These are phyloP conservation scores for Pseudogymnoascus sp. DNA, from an alignment of 2,329 filamentous ascomycete species.

Conservation along the genomic window DNA sequence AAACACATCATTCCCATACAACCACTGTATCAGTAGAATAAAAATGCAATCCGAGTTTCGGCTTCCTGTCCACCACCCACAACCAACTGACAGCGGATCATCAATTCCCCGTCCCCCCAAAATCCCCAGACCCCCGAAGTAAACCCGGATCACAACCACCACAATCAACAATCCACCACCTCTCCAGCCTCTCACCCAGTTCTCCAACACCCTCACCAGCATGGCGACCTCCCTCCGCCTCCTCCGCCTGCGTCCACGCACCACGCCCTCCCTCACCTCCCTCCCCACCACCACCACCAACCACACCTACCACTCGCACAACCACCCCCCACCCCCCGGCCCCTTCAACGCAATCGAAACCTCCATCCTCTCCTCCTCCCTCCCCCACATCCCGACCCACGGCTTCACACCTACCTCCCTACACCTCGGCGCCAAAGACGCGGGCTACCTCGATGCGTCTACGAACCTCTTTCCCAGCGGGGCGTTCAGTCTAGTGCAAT, in stretches of 20 bases:
- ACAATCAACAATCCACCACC: neutral
- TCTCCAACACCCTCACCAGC: neutral
- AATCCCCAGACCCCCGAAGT: neutral
- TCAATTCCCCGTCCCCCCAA: neutral
- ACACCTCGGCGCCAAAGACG: conserved; percentile 69
- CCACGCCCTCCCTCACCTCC: conserved; percentile 20
- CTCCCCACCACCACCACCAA: conserved; percentile 7
- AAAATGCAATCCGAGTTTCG: neutral
- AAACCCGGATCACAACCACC: neutral
- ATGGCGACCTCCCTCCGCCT: conserved; percentile 8
- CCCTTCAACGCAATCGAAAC: conserved; percentile 62
- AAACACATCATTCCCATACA: neutral
- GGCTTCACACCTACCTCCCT: conserved; percentile 75
- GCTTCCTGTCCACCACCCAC: neutral
- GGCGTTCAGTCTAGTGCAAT: conserved; percentile 72
- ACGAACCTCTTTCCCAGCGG: conserved; percentile 73
- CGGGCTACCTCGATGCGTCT: conserved; percentile 79
- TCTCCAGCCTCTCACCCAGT: too few species aligned
- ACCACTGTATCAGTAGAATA: neutral
- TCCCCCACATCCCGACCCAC: conserved; percentile 66
- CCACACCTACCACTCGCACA: conserved; percentile 70
- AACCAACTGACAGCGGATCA: neutral
- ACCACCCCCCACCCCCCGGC: conserved; percentile 47
- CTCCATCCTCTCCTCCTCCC: conserved; percentile 72
- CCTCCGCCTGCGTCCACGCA: neutral